Percentiles rank a stretch among this genome's conserved stretches.
Conservation (phyloP, 345 rosid species). For the Eucalyptus sideroxylon region DNA sequence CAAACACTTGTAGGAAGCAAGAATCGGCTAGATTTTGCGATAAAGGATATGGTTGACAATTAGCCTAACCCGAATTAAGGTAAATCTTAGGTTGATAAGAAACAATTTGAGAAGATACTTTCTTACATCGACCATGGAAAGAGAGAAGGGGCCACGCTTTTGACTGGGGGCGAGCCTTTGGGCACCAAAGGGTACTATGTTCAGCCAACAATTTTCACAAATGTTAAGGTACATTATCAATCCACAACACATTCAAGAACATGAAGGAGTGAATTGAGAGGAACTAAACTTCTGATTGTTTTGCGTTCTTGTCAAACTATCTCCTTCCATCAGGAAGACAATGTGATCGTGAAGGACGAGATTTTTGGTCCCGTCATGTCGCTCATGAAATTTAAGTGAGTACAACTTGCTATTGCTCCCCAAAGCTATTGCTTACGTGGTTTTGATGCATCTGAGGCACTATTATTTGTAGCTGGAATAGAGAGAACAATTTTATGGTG, state of each 20-base stretch:
- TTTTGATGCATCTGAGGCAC: background rate
- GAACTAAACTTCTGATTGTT: background rate
- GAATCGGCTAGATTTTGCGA: background rate
- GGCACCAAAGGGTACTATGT: slow-evolving; percentile 52
- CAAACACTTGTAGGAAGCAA: background rate
- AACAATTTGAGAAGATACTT: slow-evolving; percentile 41
- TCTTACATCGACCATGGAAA: slow-evolving; percentile 58
- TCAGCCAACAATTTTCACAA: slow-evolving; percentile 56
- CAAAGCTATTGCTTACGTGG: background rate
- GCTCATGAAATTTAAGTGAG: slow-evolving; percentile 66
- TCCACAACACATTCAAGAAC: background rate
- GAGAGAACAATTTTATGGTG: background rate
- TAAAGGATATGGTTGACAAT: background rate
- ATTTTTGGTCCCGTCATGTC: slow-evolving; percentile 80
- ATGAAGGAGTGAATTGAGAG: background rate
- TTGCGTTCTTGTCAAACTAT: background rate
- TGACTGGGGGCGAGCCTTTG: slow-evolving; percentile 41
- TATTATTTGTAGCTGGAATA: background rate
- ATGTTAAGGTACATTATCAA: slow-evolving; percentile 39
- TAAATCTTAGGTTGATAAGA: slow-evolving; percentile 27
- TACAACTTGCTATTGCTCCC: background rate
- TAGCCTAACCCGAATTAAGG: background rate
- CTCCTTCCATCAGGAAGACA: slow-evolving; percentile 32
- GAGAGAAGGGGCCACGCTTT: slow-evolving; percentile 55
- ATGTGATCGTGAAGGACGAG: slow-evolving; percentile 65